These are phyloP conservation scores for Colletotrichum agaves DNA, from an alignment of 2,329 filamentous ascomycete genomes.

Conservation along the genomic window DNA sequence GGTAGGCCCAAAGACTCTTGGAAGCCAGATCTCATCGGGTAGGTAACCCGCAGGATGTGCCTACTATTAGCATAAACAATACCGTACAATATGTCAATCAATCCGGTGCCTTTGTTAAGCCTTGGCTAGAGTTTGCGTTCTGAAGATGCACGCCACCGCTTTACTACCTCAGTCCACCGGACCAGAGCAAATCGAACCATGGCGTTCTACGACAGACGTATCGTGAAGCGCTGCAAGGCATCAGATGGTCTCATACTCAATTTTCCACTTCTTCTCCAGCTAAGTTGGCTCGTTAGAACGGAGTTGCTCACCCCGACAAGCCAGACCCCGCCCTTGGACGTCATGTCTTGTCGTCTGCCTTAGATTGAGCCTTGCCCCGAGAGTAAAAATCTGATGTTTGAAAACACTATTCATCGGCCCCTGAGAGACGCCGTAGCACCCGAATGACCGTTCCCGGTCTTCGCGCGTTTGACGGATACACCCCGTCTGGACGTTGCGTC, in stretches of 20 bases:
- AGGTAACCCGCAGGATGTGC: not conserved
- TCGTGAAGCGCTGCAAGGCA: constrained; percentile 16
- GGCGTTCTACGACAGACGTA: constrained; percentile 23
- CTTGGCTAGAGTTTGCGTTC: no score
- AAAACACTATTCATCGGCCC: constrained; percentile 24
- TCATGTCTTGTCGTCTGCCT: constrained; percentile 31
- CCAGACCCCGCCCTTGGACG: constrained; percentile 23
- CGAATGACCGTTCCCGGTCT: constrained; percentile 22
- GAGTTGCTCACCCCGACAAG: constrained; percentile 3
- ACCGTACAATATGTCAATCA: no score
- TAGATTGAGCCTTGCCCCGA: constrained; percentile 21
- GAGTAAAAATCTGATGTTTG: constrained; percentile 21
- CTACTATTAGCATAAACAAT: not conserved
- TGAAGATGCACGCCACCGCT: not conserved
- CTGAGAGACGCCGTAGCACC: constrained; percentile 24
- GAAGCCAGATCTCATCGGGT: constrained; percentile 10
- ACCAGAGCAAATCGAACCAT: constrained; percentile 25
- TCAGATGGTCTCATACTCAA: constrained; percentile 2
- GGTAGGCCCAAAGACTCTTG: constrained; percentile 4
- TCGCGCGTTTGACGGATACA: not conserved
- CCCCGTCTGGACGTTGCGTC: constrained; percentile 9
- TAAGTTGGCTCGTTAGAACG: not conserved
- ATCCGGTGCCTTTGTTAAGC: no score
- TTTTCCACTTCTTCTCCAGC: constrained; percentile 1
- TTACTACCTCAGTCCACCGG: not conserved